phyloP scores from a whole-genome alignment of 2,329 filamentous ascomycete species.

The Dichotomopilus funicola region DNA sequence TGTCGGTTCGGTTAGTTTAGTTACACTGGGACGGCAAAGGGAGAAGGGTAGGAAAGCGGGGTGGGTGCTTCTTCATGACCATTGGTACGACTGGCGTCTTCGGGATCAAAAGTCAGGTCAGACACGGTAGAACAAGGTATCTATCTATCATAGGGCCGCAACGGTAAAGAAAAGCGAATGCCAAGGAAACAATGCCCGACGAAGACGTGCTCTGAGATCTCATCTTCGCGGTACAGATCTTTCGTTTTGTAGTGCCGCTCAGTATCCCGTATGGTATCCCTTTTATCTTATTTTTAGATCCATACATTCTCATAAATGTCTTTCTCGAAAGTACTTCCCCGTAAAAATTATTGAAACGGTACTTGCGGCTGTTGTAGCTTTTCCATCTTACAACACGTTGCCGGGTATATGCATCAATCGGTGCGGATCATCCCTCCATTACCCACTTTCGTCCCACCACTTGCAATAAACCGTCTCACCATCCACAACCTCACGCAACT shows the following conservation, averaged over 20 bases:
- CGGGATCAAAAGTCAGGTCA: slow-evolving; percentile 7
- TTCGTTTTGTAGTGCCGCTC: neutral
- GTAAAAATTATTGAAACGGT: too few species aligned
- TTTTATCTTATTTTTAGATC: neutral
- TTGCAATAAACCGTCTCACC: slow-evolving; percentile 3
- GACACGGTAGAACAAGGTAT: slow-evolving; percentile 2
- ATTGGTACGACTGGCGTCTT: slow-evolving; percentile 10
- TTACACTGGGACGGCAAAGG: neutral
- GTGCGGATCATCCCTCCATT: neutral
- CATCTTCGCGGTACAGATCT: too few species aligned
- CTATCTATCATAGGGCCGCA: slow-evolving; percentile 3
- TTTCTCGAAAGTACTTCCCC: too few species aligned
- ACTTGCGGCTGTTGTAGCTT: neutral
- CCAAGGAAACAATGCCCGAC: slow-evolving; percentile 2
- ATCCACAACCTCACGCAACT: neutral
- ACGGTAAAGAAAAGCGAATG: slow-evolving; percentile 8
- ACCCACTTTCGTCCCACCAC: neutral
- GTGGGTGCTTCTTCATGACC: neutral
- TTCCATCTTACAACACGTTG: neutral
- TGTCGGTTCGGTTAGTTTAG: neutral
- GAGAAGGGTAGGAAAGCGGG: neutral
- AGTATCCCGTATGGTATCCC: neutral
- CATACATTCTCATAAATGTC: too few species aligned
- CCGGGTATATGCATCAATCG: slow-evolving; percentile 11
- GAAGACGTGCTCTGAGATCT: neutral